Conservation (phyloP, 2,329 filamentous ascomycete species). For the Diaporthe australafricana region DNA sequence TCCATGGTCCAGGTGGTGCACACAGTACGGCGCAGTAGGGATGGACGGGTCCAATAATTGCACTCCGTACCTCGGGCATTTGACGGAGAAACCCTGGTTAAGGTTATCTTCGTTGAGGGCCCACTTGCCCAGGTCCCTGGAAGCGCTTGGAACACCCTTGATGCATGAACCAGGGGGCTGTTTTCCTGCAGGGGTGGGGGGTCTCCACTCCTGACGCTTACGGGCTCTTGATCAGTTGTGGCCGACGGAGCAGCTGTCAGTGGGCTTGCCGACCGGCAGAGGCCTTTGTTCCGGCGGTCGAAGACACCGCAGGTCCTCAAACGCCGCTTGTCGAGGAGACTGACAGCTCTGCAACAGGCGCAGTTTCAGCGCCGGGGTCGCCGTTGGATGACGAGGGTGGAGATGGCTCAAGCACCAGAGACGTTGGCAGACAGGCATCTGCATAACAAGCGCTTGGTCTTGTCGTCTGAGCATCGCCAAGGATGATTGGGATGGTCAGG, state of each 20-base stretch:
- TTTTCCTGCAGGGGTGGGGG: constrained; percentile 2
- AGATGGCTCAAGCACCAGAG: constrained; percentile 19
- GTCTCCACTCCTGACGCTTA: constrained; percentile 10
- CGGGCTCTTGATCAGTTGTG: constrained; percentile 8
- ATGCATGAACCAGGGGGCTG: background rate
- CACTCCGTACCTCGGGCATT: constrained; percentile 16
- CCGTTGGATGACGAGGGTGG: constrained; percentile 25
- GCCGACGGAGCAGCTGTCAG: constrained; percentile 15
- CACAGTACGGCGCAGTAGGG: background rate
- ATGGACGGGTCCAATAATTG: background rate
- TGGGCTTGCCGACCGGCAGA: constrained; percentile 26
- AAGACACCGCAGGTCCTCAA: constrained; percentile 32
- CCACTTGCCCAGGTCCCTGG: constrained; percentile 15
- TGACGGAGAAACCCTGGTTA: constrained; percentile 27
- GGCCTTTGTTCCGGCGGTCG: constrained; percentile 14
- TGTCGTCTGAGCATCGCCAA: constrained; percentile 19
- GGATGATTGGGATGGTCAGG: background rate
- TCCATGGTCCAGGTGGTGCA: background rate
- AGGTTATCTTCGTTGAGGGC: constrained; percentile 32
- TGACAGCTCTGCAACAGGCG: constrained; percentile 32
- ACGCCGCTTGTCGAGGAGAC: constrained; percentile 31
- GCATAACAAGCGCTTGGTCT: constrained; percentile 13
- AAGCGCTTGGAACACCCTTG: constrained; percentile 22
- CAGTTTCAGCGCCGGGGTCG: constrained; percentile 33
- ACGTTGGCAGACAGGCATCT: constrained; percentile 26